phyloP scores from a whole-genome alignment of 1,284 basidiomycete genomes.

The Rhizoctonia solani region DNA sequence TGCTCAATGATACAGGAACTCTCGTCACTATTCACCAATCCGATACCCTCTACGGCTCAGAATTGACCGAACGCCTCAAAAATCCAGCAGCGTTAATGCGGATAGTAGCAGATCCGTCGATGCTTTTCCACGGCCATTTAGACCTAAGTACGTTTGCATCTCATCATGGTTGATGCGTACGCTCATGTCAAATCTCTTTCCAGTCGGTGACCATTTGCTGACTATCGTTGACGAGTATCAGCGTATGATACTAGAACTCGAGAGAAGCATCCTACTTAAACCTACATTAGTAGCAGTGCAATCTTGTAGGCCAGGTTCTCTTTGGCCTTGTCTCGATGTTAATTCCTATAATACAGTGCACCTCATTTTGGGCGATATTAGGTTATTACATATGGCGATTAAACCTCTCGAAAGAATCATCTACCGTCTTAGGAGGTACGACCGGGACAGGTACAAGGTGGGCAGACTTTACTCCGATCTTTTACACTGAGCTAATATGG shows the following conservation, averaged over 20 bases:
- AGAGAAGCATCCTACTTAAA: slow-evolving; percentile 20
- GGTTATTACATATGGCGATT: slow-evolving; percentile 18
- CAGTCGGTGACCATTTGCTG: slow-evolving; percentile 24
- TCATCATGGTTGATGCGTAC: background rate
- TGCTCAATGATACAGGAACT: slow-evolving; percentile 1
- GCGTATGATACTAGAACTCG: slow-evolving; percentile 7
- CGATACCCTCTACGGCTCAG: slow-evolving; percentile 1
- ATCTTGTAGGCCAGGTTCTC: background rate
- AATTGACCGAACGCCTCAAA: slow-evolving; percentile 9
- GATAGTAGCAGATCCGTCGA: slow-evolving; percentile 7
- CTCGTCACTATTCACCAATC: slow-evolving; percentile 20
- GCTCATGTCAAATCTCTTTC: background rate
- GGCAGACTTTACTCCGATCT: background rate
- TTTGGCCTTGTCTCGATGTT: background rate
- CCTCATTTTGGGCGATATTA: slow-evolving; percentile 11
- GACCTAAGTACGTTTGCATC: slow-evolving; percentile 19
- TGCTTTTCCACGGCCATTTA: slow-evolving; percentile 26
- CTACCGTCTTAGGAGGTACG: slow-evolving; percentile 12
- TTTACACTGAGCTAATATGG: background rate
- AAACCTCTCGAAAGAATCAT: slow-evolving; percentile 13
- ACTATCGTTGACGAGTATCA: slow-evolving; percentile 23
- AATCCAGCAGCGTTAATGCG: background rate
- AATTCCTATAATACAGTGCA: background rate
- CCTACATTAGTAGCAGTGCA: slow-evolving; percentile 15
- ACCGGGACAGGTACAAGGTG: slow-evolving; percentile 13